Base-by-base conservation (phyloP, 768 basidiomycete species). In the Boletus rubescentipes region DNA sequence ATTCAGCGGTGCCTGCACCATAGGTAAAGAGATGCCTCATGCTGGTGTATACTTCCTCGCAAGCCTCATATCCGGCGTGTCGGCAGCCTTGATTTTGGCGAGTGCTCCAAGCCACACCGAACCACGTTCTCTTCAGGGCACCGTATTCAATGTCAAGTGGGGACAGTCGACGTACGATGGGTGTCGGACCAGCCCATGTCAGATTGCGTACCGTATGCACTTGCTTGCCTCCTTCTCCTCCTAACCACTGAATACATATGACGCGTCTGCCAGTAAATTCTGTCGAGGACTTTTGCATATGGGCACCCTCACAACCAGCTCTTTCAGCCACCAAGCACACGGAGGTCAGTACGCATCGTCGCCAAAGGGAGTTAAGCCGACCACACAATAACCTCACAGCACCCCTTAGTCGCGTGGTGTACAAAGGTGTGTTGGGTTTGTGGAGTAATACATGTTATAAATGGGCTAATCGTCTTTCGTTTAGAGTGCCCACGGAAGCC, bases 81-180 rank as follows among this genome's bases (percentile, higher is more conserved):
- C 56, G 8, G 55, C 59, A 34, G 62, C 65, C 44, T 46, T 66
- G 16, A 58, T 61, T 40, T 45, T 50, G 38, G 56, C 61, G 30
- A 51, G 46, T 5, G 36, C 49, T 39, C 31, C 61, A 51, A 45
- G 52, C 20, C 74, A 82, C 67, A 72, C 71, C 55, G 76, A 79
- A 34, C 75, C 77, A 29, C 82, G 77, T 57, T 73, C 79, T 31
- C 82, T 79, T 43, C 75, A 75, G 15, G 78, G 77, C 53, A 70
- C 73, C 4, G 80, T 82, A 18, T 63, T 72, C 40, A 71, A 75
- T 15, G 74, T 78, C 14, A 79, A 88, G 63, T 62, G 76, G 39
- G 87, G 84, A 26, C 87, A 87, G 67, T 53, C 75, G 9, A 85
- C 84, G 15, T 84, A 83, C 14, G 86, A 89, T 67, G 71, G 78